Evolutionary conservation across 805 yeast genomes (phyloP).

Genomic region (Ogataea ganodermae): DNA sequence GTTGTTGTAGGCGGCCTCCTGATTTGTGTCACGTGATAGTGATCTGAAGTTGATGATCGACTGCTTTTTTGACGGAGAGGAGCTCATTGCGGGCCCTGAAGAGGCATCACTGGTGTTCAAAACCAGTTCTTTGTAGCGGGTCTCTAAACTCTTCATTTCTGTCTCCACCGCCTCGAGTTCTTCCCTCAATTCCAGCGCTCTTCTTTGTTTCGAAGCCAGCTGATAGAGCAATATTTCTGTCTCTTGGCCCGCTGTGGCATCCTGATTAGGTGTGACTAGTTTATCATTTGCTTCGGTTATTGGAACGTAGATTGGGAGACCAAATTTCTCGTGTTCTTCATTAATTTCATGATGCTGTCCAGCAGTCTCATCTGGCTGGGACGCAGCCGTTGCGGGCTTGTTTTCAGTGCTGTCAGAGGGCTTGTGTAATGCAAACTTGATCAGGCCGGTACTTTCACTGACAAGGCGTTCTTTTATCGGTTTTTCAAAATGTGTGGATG

Average conservation of each 20-base stretch:
- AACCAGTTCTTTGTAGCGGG: conserved; percentile 27
- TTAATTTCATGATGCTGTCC: background rate
- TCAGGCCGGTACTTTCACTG: conserved; percentile 54
- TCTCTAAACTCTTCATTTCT: conserved; percentile 41
- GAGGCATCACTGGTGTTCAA: background rate
- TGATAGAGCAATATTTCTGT: conserved; percentile 34
- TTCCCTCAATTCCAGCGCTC: conserved; percentile 50
- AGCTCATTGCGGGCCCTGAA: background rate
- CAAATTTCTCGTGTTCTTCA: conserved; percentile 18
- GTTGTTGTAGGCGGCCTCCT: background rate
- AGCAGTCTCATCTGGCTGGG: background rate
- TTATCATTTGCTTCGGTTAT: conserved; percentile 22
- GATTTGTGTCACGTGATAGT: background rate
- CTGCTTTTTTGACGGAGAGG: conserved; percentile 8
- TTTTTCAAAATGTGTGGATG: conserved; percentile 15
- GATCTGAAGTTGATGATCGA: conserved; percentile 11
- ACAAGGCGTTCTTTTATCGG: conserved; percentile 43
- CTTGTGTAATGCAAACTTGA: conserved; percentile 41
- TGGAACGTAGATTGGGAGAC: conserved; percentile 41
- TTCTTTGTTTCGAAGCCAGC: conserved; percentile 55
- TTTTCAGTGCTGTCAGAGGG: conserved; percentile 5
- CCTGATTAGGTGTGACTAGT: background rate
- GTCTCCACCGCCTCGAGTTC: conserved; percentile 42
- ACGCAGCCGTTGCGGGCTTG: background rate
- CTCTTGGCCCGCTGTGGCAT: conserved; percentile 5